Base-by-base conservation (phyloP, 164 flowering plant genomes). In the Macadamia integrifolia region DNA sequence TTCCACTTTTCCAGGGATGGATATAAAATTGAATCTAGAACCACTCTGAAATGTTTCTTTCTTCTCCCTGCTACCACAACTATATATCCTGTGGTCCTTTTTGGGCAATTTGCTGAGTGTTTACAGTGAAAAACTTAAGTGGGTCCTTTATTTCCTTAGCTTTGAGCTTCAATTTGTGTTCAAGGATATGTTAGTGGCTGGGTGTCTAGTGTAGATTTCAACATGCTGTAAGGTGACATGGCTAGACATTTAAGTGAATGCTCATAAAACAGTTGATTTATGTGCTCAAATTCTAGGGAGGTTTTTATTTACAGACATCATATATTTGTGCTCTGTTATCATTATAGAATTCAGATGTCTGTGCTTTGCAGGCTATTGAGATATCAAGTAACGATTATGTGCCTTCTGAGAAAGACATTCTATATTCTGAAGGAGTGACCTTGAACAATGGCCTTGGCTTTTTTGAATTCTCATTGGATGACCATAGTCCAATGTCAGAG, bases 381-480 rank as follows among this genome's bases (percentile, higher is more conserved):
- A 71, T 81, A 67, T 81, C 84, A 10, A 71, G 82, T 72, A 79
- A 79, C 58, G 84, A 79, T 63, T 81, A 81, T 64, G 80, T 76
- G 71, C 80, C 82, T 67, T 79, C 84, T 9, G 80, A 81, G 72
- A 74, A 57, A 48, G 84, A 81, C 74, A 79, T 81, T 35, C 69
- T 81, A 65, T 75, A 74, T 64, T 80, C 84, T 62, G 84, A 81
- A 72, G 84, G 84, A 48, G 78, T 81, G 61, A 68, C 80, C 40
- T 79, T 66, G 55, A 66, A 79, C 72, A 79, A 81, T 71, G 80
- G 84, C 57, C 69, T 79, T 57, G 64, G 80, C 14, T 77, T 63
- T 50, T 55, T 79, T 15, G 79, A 81, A 30, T 81, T 81, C 68
- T 75, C 80, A 65, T 65, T 79, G 55, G 84, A 75, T 60, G 78